A percentile compares a stretch with the other conserved stretches of the same genome.
Conservation (phyloP, 2,329 filamentous ascomycete genomes). For the Fusarium xyrophilum region DNA sequence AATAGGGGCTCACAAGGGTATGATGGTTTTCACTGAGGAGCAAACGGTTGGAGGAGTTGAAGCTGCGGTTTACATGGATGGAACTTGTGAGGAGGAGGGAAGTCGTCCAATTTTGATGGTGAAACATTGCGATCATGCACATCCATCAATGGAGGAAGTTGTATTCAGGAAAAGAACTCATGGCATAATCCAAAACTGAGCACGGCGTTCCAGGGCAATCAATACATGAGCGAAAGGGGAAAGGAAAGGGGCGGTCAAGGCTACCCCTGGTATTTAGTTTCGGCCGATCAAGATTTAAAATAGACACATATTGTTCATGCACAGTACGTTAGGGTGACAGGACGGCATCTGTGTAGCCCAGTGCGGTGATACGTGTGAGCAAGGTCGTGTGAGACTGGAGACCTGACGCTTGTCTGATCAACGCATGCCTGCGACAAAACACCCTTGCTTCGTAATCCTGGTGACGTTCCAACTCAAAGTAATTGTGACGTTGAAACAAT, state of each 20-base stretch:
- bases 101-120: conserved; percentile 6
- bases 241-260: background rate
- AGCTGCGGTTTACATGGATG: background rate
- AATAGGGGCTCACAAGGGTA: conserved; percentile 47
- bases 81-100: background rate
- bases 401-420: conserved; percentile 28
- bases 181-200: conserved; percentile 22
- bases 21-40: conserved; percentile 38
- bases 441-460: conserved; percentile 17
- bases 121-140: conserved; percentile 17
- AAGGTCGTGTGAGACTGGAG: conserved; percentile 6
- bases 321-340: background rate
- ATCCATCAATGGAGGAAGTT: conserved; percentile 5
- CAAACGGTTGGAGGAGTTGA: conserved; percentile 27
- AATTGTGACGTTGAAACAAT: conserved; percentile 34
- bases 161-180: conserved; percentile 3
- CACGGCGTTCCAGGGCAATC: conserved; percentile 35
- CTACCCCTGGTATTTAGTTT: conserved; percentile 4
- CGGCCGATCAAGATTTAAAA: conserved; percentile 18
- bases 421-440: conserved; percentile 20
- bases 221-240: conserved; percentile 11
- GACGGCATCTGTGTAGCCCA: background rate
- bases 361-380: conserved; percentile 1
- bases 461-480: conserved; percentile 4
- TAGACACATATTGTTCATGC: conserved; percentile 25